Percentiles rank a stretch among this genome's conserved stretches.
These are phyloP conservation scores for Acanthamoeba healyi DNA, from an alignment of 208 protist genomes.

Conservation along the genomic window DNA sequence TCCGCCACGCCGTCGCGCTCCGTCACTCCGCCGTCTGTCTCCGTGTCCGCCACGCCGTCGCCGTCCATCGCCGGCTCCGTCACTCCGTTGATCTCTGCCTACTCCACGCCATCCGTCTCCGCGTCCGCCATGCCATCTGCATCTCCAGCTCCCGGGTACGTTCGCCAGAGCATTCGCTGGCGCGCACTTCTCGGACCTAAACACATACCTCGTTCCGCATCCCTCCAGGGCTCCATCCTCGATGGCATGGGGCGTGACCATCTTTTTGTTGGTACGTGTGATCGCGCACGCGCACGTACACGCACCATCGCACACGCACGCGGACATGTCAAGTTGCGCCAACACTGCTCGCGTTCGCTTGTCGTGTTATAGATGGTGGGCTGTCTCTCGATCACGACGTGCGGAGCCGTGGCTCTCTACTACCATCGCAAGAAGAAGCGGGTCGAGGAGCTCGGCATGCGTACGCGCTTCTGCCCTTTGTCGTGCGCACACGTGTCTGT, in stretches of 20 bases:
- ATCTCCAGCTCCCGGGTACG: background rate
- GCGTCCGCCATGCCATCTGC: background rate
- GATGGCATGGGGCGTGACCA: background rate
- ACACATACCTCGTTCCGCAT: background rate
- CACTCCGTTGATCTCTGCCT: background rate
- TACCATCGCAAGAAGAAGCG: background rate
- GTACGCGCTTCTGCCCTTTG: background rate
- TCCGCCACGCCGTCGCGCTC: background rate
- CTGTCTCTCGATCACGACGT: background rate
- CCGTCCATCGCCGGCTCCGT: background rate
- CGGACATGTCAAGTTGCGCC: background rate
- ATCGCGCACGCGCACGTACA: too few species aligned
- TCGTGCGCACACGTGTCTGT: too few species aligned
- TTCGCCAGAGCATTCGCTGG: too few species aligned
- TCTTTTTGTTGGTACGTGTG: background rate
- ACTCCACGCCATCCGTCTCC: too few species aligned
- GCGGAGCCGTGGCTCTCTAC: background rate
- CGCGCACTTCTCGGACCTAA: background rate
- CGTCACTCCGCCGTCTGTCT: background rate
- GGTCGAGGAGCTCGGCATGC: background rate
- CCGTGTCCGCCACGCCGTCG: background rate
- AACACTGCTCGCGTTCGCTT: background rate
- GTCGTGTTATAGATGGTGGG: background rate
- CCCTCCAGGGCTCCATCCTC: background rate
- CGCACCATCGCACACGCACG: background rate